These are phyloP conservation scores for Colletotrichum tropicicola DNA, from an alignment of 2,329 filamentous ascomycete species.

Conservation along the genomic window DNA sequence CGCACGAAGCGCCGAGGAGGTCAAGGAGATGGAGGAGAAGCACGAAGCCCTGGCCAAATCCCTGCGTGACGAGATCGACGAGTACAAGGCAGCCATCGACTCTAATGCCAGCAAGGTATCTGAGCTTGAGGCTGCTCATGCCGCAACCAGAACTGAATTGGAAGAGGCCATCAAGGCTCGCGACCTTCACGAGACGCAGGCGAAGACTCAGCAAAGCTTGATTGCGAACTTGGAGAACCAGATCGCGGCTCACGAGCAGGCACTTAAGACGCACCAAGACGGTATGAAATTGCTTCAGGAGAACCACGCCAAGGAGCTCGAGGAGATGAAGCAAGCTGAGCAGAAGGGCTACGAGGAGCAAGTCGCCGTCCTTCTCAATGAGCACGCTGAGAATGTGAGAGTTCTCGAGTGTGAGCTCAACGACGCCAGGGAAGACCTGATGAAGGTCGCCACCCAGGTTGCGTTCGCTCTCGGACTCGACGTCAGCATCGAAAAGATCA, in stretches of 20 bases:
- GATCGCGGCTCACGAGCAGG: slow-evolving; percentile 66
- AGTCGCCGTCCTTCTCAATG: slow-evolving; percentile 65
- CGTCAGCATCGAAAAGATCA: slow-evolving; percentile 73
- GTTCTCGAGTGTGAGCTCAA: slow-evolving; percentile 69
- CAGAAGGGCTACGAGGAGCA: slow-evolving; percentile 66
- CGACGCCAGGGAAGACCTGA: slow-evolving; percentile 72
- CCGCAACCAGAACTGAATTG: slow-evolving; percentile 72
- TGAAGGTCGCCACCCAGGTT: slow-evolving; percentile 71
- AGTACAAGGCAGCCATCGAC: slow-evolving; percentile 80
- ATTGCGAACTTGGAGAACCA: slow-evolving; percentile 65
- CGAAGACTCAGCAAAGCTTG: slow-evolving; percentile 55
- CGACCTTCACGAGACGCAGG: slow-evolving; percentile 57
- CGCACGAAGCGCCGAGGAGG: slow-evolving; percentile 49
- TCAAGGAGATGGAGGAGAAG: slow-evolving; percentile 58
- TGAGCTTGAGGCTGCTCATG: slow-evolving; percentile 78
- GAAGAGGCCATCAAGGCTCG: slow-evolving; percentile 71
- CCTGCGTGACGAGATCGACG: slow-evolving; percentile 79
- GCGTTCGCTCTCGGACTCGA: slow-evolving; percentile 68
- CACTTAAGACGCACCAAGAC: slow-evolving; percentile 64
- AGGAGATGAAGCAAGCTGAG: slow-evolving; percentile 56
- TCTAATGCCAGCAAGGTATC: slow-evolving; percentile 75
- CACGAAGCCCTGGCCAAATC: slow-evolving; percentile 68
- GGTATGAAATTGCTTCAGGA: slow-evolving; percentile 58
- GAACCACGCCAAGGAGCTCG: slow-evolving; percentile 59
- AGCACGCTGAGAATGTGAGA: slow-evolving; percentile 65